Base-by-base conservation (phyloP, 2,329 filamentous ascomycete genomes). In the Diaporthe sp. region DNA sequence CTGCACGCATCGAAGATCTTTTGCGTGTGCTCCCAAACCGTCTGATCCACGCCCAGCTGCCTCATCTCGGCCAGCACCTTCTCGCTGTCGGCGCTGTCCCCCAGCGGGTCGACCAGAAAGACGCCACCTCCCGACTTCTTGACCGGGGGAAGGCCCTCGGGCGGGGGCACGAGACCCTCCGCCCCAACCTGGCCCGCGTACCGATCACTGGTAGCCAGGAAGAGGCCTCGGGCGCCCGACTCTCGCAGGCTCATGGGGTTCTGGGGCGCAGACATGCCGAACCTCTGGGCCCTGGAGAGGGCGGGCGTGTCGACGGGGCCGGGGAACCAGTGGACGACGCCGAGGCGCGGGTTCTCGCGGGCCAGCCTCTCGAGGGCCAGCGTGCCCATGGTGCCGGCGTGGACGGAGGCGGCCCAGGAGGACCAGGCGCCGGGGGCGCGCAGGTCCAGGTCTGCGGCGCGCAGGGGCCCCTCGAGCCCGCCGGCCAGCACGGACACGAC, bases 301-400 rank as follows among this genome's bases (percentile, higher is more conserved):
- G 6, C 55, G 55, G 28, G 55, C 0, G 55, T 57, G 55, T 57
- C 55, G 8, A 57, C 55, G 55, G 55, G 55, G 28, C 55, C 55
- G 31, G 55, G 55, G 55, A 57, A 57, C 55, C 55, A 57, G 55
- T 57, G 55, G 55, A 57, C 55, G 55, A 57, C 31, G 28, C 28
- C 55, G 17, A 57, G 55, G 55, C 28, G 55, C 28, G 55, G 55
- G 55, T 57, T 7, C 13, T 57, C 55, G 28, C 55, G 17, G 55
- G 55, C 28, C 31, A 57, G 28, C n/a, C 28, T 57, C 31, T 57
- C 55, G 55, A 57, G 55, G 28, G 55, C 55, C 28, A 57, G 55
- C 28, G 55, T 37, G 28, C 55, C 55, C 55, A 57, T 57, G 55
- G 55, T 57, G 15, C 28, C 55, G 15, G 55, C 28, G 55, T 57